Evolutionary conservation across 495 filamentous ascomycete genomes (phyloP), one percentile per base, ranked within the genome.

Genomic region (Trichocladium antarcticum): DNA sequence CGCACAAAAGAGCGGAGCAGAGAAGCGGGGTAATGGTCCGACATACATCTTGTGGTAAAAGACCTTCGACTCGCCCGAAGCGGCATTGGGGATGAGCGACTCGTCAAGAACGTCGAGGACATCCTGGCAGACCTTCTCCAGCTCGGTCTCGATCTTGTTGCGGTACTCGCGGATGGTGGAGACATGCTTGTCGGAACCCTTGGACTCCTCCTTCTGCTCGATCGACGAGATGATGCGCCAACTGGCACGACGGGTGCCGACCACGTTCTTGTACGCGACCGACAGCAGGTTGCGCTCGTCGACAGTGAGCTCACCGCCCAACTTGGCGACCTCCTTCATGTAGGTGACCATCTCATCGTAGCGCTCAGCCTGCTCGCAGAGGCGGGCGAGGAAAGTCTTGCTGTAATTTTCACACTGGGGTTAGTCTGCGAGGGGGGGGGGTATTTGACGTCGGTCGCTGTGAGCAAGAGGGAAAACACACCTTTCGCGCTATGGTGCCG

Each of bases 21-120:
- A 29, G 6, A 35, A 20, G 22, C 31, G n/a, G 11, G 11, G 19
- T 32, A 24, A 32, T 19, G 47, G 58, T 49, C 49, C 50, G 46
- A 77, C 86, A 49, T 72, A 97, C 92, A 99, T 99, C 84, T 99
- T 99, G 84, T 96, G 94, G 76, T 99, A 99, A 70, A 99, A 99
- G 60, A 99, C 92, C 80, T 96, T 97, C 61, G 89, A 95, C 79
- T 99, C 92, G 71, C 92, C 92, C 55, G 89, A 86, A 70, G 93
- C 87, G 58, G 92, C 92, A 76, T 95, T 90, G 68, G 93, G 90
- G 63, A 99, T 99, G 62, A 99, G 78, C 57, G 83, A 83, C 60
- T 96, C 77, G 64, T 97, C 93, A 53, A 99, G 78, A 50, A 99
- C 92, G 61, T 95, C 82, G 57, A 99, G 82, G 40, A 99, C 89